A percentile compares a stretch with the other conserved stretches of the same genome.
Evolutionary conservation across 768 basidiomycete species (phyloP).

Genomic region (Lepiota brunneoincarnata): DNA sequence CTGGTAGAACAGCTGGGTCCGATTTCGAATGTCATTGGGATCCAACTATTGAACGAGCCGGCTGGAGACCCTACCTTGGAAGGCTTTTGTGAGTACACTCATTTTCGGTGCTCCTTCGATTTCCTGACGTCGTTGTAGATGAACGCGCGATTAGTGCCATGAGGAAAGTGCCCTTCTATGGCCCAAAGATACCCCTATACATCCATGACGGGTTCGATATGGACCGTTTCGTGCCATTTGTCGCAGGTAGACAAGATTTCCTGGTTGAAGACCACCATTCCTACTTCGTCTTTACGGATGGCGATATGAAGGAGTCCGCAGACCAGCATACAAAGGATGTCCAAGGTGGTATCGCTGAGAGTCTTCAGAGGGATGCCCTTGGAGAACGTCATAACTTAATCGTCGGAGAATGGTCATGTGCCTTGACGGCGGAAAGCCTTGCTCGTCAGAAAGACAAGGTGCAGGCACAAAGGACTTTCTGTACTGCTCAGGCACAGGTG

Average conservation of each 20-base stretch:
- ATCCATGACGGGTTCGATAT: slow-evolving; percentile 69
- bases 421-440: slow-evolving; percentile 61
- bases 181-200: slow-evolving; percentile 53
- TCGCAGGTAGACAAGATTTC: slow-evolving; percentile 53
- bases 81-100: slow-evolving; percentile 37
- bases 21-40: slow-evolving; percentile 55
- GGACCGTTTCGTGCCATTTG: slow-evolving; percentile 44
- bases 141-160: slow-evolving; percentile 47
- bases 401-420: slow-evolving; percentile 85
- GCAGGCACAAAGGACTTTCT: slow-evolving; percentile 47
- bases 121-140: slow-evolving; percentile 34
- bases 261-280: slow-evolving; percentile 75
- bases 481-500: slow-evolving; percentile 53
- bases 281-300: slow-evolving; percentile 63
- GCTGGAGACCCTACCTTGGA: slow-evolving; percentile 43
- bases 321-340: slow-evolving; percentile 55
- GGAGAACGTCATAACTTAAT: slow-evolving; percentile 48
- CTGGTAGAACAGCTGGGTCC: slow-evolving; percentile 39
- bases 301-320: slow-evolving; percentile 48
- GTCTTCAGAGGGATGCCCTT: slow-evolving; percentile 22
- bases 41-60: slow-evolving; percentile 62
- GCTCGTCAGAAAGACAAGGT: slow-evolving; percentile 41
- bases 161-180: slow-evolving; percentile 35
- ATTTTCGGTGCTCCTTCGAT: not conserved
- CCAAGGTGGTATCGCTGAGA: slow-evolving; percentile 34